These are phyloP conservation scores for Heracleum sosnowskyi DNA, from an alignment of 129 eudicot genomes.

Conservation along the genomic window DNA sequence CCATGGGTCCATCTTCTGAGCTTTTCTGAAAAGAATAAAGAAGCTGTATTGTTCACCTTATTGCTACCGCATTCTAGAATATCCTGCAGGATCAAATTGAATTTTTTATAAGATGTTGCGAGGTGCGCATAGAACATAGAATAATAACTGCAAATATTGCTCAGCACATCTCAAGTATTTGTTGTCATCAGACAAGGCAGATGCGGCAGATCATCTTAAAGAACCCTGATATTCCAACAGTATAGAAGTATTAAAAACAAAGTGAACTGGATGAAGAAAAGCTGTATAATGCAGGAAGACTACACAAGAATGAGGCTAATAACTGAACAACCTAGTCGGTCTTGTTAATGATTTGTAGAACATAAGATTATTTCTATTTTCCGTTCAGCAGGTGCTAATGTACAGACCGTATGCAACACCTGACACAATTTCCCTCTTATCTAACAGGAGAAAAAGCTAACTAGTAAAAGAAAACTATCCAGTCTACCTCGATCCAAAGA, in stretches of 20 bases:
- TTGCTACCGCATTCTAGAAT: conserved; percentile 76
- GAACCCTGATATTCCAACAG: neutral
- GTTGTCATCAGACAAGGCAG: neutral
- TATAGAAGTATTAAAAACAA: neutral
- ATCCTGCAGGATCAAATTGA: conserved; percentile 48
- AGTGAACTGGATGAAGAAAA: neutral
- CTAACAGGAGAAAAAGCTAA: neutral
- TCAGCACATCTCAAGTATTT: neutral
- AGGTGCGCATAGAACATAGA: neutral
- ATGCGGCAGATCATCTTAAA: neutral
- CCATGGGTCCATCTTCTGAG: conserved; percentile 60
- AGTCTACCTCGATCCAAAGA: neutral
- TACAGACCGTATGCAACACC: neutral
- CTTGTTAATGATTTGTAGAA: neutral
- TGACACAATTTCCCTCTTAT: neutral
- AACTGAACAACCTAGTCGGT: neutral
- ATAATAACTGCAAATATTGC: neutral
- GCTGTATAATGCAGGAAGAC: neutral
- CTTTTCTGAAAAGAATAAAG: conserved; percentile 61
- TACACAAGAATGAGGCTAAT: neutral
- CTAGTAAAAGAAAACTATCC: neutral
- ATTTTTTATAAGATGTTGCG: conserved; percentile 2
- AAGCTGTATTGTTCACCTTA: conserved; percentile 51
- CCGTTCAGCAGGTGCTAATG: neutral
- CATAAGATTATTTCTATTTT: neutral